Evolutionary conservation across 208 protist species (phyloP).

Genomic region (Leishmania braziliensis): DNA sequence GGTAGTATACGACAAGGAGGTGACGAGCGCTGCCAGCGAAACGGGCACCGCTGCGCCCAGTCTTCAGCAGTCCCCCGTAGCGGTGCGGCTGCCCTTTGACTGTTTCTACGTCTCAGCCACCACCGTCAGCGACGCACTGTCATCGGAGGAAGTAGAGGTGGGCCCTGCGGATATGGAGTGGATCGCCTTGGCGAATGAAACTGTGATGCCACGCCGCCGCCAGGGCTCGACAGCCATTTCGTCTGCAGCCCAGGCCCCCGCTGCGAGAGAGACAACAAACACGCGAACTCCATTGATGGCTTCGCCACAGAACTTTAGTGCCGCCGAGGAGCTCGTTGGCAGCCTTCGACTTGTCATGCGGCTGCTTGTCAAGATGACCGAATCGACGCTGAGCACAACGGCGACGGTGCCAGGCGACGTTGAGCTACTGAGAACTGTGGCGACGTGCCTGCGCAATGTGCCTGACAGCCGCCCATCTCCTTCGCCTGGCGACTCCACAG

Average conservation of each 20-base stretch:
- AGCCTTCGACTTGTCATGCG: slow-evolving; percentile 15
- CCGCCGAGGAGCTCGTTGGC: slow-evolving; percentile 10
- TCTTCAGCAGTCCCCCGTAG: neutral
- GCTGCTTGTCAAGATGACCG: neutral
- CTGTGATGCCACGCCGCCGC: neutral
- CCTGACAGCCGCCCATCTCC: neutral
- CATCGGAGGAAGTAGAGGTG: neutral
- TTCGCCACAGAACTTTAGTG: slow-evolving; percentile 1
- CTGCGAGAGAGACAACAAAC: neutral
- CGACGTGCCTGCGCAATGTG: slow-evolving; percentile 29
- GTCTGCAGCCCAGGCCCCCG: neutral
- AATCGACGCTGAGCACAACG: neutral
- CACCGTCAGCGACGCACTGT: neutral
- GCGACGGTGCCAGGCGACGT: slow-evolving; percentile 2
- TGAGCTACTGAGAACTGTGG: slow-evolving; percentile 25
- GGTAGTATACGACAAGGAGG: slow-evolving; percentile 20
- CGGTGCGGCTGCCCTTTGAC: slow-evolving; percentile 22
- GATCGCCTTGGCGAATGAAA: slow-evolving; percentile 24
- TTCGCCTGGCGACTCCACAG: neutral
- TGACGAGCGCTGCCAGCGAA: neutral
- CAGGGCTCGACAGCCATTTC: neutral
- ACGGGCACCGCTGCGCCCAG: neutral
- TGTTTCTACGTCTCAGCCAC: slow-evolving; percentile 3
- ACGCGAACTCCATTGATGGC: neutral
- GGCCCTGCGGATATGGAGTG: slow-evolving; percentile 34